Evolutionary conservation across 345 rosid species (phyloP).

Genomic region (Combretum micranthum): DNA sequence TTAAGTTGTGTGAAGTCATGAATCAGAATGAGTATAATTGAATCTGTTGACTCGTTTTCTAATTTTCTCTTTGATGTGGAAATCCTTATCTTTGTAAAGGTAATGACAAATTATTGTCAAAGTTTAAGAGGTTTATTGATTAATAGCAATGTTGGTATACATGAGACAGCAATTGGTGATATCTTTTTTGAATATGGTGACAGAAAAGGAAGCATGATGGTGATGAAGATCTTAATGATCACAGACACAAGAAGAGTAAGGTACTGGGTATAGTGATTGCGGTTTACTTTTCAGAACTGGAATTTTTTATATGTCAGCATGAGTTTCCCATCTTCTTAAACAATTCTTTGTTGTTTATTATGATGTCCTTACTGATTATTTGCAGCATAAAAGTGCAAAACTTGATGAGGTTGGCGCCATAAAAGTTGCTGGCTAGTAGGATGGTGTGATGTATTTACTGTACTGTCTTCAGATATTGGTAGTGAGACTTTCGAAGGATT

Average conservation of each 20-base stretch:
- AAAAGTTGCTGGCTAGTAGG: slow-evolving; percentile 73
- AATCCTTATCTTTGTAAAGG: no score
- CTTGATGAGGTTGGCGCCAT: slow-evolving; percentile 85
- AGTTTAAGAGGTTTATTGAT: no score
- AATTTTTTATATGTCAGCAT: neutral
- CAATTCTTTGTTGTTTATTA: neutral
- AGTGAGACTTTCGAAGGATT: slow-evolving; percentile 44
- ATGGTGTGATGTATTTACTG: slow-evolving; percentile 20
- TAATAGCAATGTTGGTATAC: no score
- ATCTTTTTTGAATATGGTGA: slow-evolving; percentile 14
- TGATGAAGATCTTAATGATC: slow-evolving; percentile 84
- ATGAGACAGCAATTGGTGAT: neutral
- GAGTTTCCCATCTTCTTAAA: neutral
- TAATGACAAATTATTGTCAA: no score
- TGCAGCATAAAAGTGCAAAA: slow-evolving; percentile 87
- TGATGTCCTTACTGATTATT: neutral
- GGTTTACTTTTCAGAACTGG: no score
- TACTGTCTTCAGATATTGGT: slow-evolving; percentile 27
- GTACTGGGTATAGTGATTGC: slow-evolving; percentile 25
- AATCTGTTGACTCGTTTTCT: no score
- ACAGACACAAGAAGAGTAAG: slow-evolving; percentile 89
- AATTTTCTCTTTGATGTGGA: no score
- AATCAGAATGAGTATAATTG: no score
- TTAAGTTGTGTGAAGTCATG: no score
- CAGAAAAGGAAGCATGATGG: slow-evolving; percentile 98